These are phyloP conservation scores for Ogataea wickerhamii DNA, from an alignment of 805 yeast species.

Conservation along the genomic window DNA sequence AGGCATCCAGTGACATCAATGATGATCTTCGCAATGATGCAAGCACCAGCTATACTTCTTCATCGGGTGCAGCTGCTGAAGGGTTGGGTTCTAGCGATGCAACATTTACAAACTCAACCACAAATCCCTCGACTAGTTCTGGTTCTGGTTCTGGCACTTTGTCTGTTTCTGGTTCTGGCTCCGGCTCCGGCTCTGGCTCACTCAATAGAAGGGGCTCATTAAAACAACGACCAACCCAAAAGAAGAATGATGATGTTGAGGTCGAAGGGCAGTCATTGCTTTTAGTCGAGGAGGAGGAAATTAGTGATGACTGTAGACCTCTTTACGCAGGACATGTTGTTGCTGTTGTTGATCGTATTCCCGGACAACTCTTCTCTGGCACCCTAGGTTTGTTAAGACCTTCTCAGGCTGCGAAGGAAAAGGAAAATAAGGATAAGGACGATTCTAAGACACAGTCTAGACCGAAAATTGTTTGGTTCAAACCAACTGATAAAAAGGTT, in stretches of 20 bases:
- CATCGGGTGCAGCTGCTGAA: slow-evolving; percentile 26
- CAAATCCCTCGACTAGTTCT: slow-evolving; percentile 3
- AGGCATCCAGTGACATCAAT: slow-evolving; percentile 36
- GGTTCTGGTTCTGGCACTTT: slow-evolving; percentile 19
- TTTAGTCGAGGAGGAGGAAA: slow-evolving; percentile 92
- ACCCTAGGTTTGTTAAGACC: slow-evolving; percentile 92
- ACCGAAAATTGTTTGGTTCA: slow-evolving; percentile 98
- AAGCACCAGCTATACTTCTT: slow-evolving; percentile 44
- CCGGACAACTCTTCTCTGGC: slow-evolving; percentile 94
- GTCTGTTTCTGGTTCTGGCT: slow-evolving; percentile 21
- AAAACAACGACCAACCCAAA: slow-evolving; percentile 93
- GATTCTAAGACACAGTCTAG: slow-evolving; percentile 33
- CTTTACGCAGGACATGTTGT: slow-evolving; percentile 97
- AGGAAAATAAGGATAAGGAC: slow-evolving; percentile 46
- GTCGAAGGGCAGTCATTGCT: slow-evolving; percentile 95
- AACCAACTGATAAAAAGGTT: slow-evolving; percentile 96
- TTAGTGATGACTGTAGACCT: slow-evolving; percentile 88
- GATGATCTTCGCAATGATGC: slow-evolving; percentile 83
- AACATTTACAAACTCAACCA: slow-evolving; percentile 33
- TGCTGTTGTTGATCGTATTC: slow-evolving; percentile 95
- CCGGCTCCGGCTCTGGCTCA: slow-evolving; percentile 27
- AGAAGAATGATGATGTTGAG: slow-evolving; percentile 96
- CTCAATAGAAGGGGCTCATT: slow-evolving; percentile 82
- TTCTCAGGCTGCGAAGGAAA: slow-evolving; percentile 84
- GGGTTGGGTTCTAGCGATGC: slow-evolving; percentile 32